Conservation (phyloP, 2,329 filamentous ascomycete species). For the Plenodomus tracheiphilus region DNA sequence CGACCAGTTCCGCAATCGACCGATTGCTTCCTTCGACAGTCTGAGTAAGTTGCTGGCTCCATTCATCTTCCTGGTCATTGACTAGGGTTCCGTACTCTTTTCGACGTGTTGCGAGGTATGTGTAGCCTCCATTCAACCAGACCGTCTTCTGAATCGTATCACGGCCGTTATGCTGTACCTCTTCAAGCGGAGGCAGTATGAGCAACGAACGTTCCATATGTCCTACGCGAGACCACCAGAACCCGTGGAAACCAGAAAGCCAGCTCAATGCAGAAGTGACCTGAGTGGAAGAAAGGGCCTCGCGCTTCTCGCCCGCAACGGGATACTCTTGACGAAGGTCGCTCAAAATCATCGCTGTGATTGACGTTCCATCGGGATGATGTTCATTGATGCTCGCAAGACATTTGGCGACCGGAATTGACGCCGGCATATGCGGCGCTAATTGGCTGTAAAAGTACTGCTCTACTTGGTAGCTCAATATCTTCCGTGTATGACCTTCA, state of each 20-base stretch:
- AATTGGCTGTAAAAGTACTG: slow-evolving; percentile 66
- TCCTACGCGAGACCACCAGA: slow-evolving; percentile 50
- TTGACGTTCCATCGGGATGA: slow-evolving; percentile 35
- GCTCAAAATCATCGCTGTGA: slow-evolving; percentile 61
- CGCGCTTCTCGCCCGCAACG: slow-evolving; percentile 59
- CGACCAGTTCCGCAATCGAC: slow-evolving; percentile 58
- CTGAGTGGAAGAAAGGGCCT: slow-evolving; percentile 52
- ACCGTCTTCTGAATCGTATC: slow-evolving; percentile 30
- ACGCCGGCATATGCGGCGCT: slow-evolving; percentile 52
- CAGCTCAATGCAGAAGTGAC: slow-evolving; percentile 62
- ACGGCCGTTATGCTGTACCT: slow-evolving; percentile 44
- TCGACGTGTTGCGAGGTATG: slow-evolving; percentile 66
- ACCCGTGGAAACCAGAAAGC: slow-evolving; percentile 64
- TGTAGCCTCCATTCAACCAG: slow-evolving; percentile 71
- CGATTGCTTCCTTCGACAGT: slow-evolving; percentile 18
- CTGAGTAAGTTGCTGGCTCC: slow-evolving; percentile 56
- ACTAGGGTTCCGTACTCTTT: slow-evolving; percentile 58
- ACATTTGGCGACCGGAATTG: slow-evolving; percentile 56
- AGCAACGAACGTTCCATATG: slow-evolving; percentile 41
- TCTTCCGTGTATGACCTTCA: slow-evolving; percentile 67
- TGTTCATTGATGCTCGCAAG: slow-evolving; percentile 51
- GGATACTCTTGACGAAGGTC: slow-evolving; percentile 61
- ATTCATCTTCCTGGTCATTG: slow-evolving; percentile 56
- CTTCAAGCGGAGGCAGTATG: slow-evolving; percentile 60
- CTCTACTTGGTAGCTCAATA: slow-evolving; percentile 69